Conservation (phyloP, 257 asterid species). For the Primulina eburnea region DNA sequence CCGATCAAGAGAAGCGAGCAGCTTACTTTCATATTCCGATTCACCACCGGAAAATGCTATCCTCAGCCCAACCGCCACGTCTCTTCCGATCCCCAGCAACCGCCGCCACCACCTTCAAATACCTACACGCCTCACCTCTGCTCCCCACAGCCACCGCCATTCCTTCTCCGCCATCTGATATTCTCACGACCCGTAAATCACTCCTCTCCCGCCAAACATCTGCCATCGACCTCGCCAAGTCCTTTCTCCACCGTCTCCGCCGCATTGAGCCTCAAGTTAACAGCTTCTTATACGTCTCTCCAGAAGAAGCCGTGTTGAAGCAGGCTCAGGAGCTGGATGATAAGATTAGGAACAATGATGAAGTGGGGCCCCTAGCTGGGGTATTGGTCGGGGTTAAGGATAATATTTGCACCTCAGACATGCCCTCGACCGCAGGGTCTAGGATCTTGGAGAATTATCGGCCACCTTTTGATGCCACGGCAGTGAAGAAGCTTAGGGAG, state of each 20-base stretch:
- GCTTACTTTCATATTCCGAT: neutral
- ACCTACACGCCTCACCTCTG: slow-evolving; percentile 43
- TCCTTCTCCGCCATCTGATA: slow-evolving; percentile 55
- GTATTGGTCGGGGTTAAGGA: slow-evolving; percentile 85
- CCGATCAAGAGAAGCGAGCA: neutral
- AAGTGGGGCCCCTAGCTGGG: slow-evolving; percentile 79
- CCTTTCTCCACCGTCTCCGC: slow-evolving; percentile 66
- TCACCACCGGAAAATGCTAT: slow-evolving; percentile 43
- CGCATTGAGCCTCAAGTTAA: slow-evolving; percentile 74
- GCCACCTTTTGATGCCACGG: slow-evolving; percentile 91
- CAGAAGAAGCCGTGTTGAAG: slow-evolving; percentile 50
- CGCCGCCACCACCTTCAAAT: slow-evolving; percentile 32
- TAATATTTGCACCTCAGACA: slow-evolving; percentile 76
- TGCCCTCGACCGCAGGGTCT: slow-evolving; percentile 96
- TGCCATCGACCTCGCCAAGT: slow-evolving; percentile 65
- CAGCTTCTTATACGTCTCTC: slow-evolving; percentile 69
- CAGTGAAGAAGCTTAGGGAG: slow-evolving; percentile 72
- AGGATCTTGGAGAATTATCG: slow-evolving; percentile 69
- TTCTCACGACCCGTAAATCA: slow-evolving; percentile 68
- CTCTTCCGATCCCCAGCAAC: slow-evolving; percentile 47
- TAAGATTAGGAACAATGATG: slow-evolving; percentile 56
- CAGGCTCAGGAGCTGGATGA: slow-evolving; percentile 73
- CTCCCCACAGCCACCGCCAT: slow-evolving; percentile 29
- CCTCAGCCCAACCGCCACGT: slow-evolving; percentile 62
- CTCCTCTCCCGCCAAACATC: slow-evolving; percentile 68